Base-by-base conservation (phyloP, 1,139 yeast species). In the Yamadazyma kanchanaburiensis region DNA sequence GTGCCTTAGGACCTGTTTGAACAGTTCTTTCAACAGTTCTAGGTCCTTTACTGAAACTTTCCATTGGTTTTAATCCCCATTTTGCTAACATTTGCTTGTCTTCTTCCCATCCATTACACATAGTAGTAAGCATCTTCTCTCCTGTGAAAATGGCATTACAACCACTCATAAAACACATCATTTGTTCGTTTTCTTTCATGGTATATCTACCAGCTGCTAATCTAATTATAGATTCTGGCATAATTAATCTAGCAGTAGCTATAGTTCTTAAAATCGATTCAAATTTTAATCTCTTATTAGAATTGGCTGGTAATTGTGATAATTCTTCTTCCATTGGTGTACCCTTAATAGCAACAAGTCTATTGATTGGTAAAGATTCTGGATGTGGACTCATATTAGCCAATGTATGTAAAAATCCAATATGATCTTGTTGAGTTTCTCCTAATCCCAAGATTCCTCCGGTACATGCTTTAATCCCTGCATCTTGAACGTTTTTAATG, bases 61-160 rank as follows among this genome's bases (percentile, higher is more conserved):
- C 64, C 85, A 82, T 77, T 22, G 88, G 87, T 40, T 55, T 62
- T 45, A 81, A 53, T 0, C 94, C 94, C 91, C 91, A 83, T 44
- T 70, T 74, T 3, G 55, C 53, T 22, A 83, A 59, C 86, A 83
- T 76, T 7, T 57, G 68, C 40, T 70, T 80, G 51, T 83, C 94
- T 49, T 82, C 91, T 28, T 82, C 87, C 91, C 91, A 83, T 3
- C 88, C 89, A 40, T 77, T 80, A 51, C 94, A 83, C 80, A 80
- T 77, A 3, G 94, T 83, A 3, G 94, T 83, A 38, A 83, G 59
- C 91, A 83, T 83, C 45, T 73, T 77, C 53, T 83, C 82, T 14
- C 94, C 94, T 0, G 91, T 83, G 53, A 83, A 83, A 29, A 83
- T 79, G 11, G 91, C 89, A 55, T 83, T 83, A 37, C 82, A 79